Conservation (phyloP, 148 eudicot species). For the Cornus suecica region DNA sequence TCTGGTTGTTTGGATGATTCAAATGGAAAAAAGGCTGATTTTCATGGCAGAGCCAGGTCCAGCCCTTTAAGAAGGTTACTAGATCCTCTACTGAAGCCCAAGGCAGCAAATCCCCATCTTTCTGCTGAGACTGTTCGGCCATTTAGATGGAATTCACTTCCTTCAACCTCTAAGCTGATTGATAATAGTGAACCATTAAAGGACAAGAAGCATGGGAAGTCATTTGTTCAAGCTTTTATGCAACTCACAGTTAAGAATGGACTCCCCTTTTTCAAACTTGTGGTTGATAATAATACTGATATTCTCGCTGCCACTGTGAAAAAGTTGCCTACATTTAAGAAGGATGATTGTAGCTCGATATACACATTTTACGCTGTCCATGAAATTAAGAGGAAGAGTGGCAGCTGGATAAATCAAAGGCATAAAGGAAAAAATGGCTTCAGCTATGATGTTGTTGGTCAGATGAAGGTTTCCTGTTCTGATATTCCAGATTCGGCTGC, state of each 20-base stretch:
- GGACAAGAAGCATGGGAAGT: conserved; percentile 20
- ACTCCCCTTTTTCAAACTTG: conserved; percentile 69
- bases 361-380: conserved; percentile 74
- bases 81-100: conserved; percentile 55
- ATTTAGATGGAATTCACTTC: conserved; percentile 18
- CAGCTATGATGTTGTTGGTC: conserved; percentile 61
- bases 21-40: conserved; percentile 18
- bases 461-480: conserved; percentile 66
- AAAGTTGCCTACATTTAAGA: conserved; percentile 33
- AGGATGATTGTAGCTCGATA: conserved; percentile 51
- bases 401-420: conserved; percentile 65
- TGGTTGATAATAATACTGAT: conserved; percentile 57
- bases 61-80: conserved; percentile 70
- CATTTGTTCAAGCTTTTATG: conserved; percentile 57
- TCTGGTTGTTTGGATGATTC: conserved; percentile 19
- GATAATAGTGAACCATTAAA: conserved; percentile 10
- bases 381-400: conserved; percentile 52
- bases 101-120: conserved; percentile 21
- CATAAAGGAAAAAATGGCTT: conserved; percentile 48
- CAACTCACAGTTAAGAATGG: conserved; percentile 64
- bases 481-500: conserved; percentile 20
- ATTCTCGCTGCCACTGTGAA: conserved; percentile 69
- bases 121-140: conserved; percentile 21
- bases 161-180: conserved; percentile 9
- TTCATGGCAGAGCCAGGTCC: conserved; percentile 34